A percentile compares a stretch with the other conserved stretches of the same genome.
These are phyloP conservation scores for Komagataella mondaviorum DNA, from an alignment of 805 yeast genomes.

Conservation along the genomic window DNA sequence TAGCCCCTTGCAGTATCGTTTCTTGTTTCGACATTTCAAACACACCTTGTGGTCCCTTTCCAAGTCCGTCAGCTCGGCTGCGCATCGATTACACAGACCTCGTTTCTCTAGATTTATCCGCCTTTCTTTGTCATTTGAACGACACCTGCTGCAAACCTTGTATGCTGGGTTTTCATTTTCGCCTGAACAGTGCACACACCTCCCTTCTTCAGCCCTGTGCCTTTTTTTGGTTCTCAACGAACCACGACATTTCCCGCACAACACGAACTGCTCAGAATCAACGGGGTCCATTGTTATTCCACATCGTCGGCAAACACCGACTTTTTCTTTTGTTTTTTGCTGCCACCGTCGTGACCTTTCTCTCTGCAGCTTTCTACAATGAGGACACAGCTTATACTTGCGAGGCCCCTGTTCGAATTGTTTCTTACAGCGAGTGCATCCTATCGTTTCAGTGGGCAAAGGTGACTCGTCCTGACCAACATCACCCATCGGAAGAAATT, in stretches of 20 bases:
- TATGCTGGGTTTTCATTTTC: slow-evolving; percentile 32
- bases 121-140: slow-evolving; percentile 46
- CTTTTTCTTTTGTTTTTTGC: slow-evolving; percentile 39
- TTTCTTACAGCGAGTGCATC: slow-evolving; percentile 49
- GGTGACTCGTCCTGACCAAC: neutral
- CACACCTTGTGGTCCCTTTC: slow-evolving; percentile 50
- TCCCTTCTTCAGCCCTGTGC: slow-evolving; percentile 45
- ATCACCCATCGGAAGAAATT: neutral
- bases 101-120: slow-evolving; percentile 39
- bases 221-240: slow-evolving; percentile 42
- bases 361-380: slow-evolving; percentile 51
- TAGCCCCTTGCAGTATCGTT: neutral
- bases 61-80: slow-evolving; percentile 27
- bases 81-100: slow-evolving; percentile 55
- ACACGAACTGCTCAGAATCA: slow-evolving; percentile 36
- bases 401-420: slow-evolving; percentile 33
- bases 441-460: neutral
- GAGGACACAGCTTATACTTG: slow-evolving; percentile 46
- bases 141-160: slow-evolving; percentile 55
- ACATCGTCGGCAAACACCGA: slow-evolving; percentile 54
- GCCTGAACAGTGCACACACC: slow-evolving; percentile 59
- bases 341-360: slow-evolving; percentile 57
- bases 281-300: slow-evolving; percentile 28
- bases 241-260: slow-evolving; percentile 48
- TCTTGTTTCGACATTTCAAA: slow-evolving; percentile 31